These are phyloP conservation scores for Colletotrichum tofieldiae DNA, from an alignment of 2,329 filamentous ascomycete species.

Conservation along the genomic window DNA sequence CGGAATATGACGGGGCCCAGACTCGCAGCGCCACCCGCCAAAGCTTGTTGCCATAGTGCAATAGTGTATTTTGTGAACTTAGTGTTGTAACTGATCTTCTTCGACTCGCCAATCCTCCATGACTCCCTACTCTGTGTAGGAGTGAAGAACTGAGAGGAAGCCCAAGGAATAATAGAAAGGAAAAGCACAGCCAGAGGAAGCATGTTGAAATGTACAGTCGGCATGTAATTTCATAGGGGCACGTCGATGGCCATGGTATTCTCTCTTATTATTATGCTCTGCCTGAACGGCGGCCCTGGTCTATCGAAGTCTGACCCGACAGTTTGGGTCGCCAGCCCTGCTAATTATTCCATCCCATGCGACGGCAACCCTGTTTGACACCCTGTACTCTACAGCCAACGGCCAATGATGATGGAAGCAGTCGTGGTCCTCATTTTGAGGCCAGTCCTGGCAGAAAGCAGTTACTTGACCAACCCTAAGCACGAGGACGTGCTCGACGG, in stretches of 20 bases:
- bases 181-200: slow-evolving; percentile 11
- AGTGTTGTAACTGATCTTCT: slow-evolving; percentile 47
- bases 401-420: neutral
- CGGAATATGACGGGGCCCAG: slow-evolving; percentile 38
- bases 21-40: slow-evolving; percentile 20
- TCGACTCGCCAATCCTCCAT: slow-evolving; percentile 35
- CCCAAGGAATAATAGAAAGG: neutral
- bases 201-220: neutral
- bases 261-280: neutral
- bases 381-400: slow-evolving; percentile 12
- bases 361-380: neutral
- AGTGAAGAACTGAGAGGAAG: slow-evolving; percentile 19
- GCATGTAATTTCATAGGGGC: neutral
- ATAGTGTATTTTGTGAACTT: slow-evolving; percentile 46
- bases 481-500: neutral
- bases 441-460: neutral
- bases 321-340: slow-evolving; percentile 1
- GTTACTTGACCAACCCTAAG: no score
- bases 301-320: neutral
- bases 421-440: neutral
- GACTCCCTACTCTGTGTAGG: slow-evolving; percentile 14
- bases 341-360: slow-evolving; percentile 3
- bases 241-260: neutral
- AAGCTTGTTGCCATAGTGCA: slow-evolving; percentile 47
- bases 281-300: neutral